These are phyloP conservation scores for Phytophthora sp. DNA, from an alignment of 352 stramenopile species.

Conservation along the genomic window DNA sequence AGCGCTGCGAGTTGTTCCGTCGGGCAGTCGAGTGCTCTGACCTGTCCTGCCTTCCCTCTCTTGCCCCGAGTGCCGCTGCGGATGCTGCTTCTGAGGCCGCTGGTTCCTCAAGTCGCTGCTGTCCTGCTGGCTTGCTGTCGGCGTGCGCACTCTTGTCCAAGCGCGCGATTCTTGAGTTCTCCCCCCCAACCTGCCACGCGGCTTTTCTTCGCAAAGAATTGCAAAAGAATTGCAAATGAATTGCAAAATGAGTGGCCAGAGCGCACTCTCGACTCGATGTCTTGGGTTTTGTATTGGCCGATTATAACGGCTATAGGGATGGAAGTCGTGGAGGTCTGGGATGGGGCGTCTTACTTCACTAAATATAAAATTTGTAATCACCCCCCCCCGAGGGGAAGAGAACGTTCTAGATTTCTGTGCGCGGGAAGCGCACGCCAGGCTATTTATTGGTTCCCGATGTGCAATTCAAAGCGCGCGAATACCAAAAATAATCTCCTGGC, in stretches of 20 bases:
- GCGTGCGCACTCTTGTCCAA: slow-evolving; percentile 32
- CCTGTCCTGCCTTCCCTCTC: slow-evolving; percentile 26
- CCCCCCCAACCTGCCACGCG: slow-evolving; percentile 25
- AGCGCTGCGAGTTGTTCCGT: slow-evolving; percentile 15
- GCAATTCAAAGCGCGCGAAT: slow-evolving; percentile 22
- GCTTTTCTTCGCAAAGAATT: slow-evolving; percentile 51
- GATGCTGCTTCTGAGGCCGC: slow-evolving; percentile 14
- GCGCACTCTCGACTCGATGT: background rate
- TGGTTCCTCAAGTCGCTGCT: slow-evolving; percentile 28
- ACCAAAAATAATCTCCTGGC: slow-evolving; percentile 1
- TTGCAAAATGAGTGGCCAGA: slow-evolving; percentile 50
- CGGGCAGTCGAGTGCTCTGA: slow-evolving; percentile 8
- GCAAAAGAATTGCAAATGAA: slow-evolving; percentile 52
- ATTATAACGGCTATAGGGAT: slow-evolving; percentile 26
- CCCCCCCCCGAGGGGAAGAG: slow-evolving; percentile 10
- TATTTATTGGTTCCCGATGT: slow-evolving; percentile 33
- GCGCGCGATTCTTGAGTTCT: slow-evolving; percentile 44
- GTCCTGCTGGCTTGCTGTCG: slow-evolving; percentile 12
- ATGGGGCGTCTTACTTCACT: background rate
- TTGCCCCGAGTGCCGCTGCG: slow-evolving; percentile 15
- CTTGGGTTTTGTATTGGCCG: slow-evolving; percentile 35
- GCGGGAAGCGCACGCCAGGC: slow-evolving; percentile 34
- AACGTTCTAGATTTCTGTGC: slow-evolving; percentile 47
- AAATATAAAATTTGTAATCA: background rate
- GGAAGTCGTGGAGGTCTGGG: slow-evolving; percentile 15